Base-by-base conservation (phyloP, 2,329 filamentous ascomycete genomes). In the Huntiella bhutanensis region DNA sequence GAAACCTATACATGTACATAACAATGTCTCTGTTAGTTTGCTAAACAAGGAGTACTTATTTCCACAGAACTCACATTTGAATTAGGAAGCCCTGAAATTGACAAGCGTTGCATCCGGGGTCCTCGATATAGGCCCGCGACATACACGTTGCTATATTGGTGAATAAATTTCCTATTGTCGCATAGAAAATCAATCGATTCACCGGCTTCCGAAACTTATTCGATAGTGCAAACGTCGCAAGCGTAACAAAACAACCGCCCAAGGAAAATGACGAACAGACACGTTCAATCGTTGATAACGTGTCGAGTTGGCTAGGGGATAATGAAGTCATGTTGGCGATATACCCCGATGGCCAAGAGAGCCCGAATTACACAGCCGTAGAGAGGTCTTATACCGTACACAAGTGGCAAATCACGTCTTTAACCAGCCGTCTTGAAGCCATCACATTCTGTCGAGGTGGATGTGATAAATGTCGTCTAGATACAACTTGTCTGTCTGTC, bases 121-220 rank as follows among this genome's bases (percentile, higher is more conserved):
- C 55, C 2, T 56, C 53, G 5, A 83, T 61, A 35, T 75, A 81
- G 1, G 70, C 67, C 33, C 71, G 69, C 0, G 80, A 77, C 55
- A 88, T 82, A 33, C 88, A 60, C 0, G 83, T 86, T 1, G 77
- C 82, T 13, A 84, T 70, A 58, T 85, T 88, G 51, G 74, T 75
- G 60, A 86, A 67, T 54, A 88, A 68, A 55, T 93, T 92, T 6
- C 83, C 84, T 56, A 83, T 80, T 0, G 80, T 81, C 5, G 84
- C 83, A 58, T 81, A 91, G 59, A 92, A 88, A 7, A 88, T 77
- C 0, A 92, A 68, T 13, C 84, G 71, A 56, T 91, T 91, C 63
- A 91, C 86, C n/a, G 83, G 81, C 56, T 86, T 88, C 55, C 82
- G 80, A 57, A 91, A 91, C 4, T 70, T 69, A 12, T 67, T 69